Percentiles rank a stretch among this genome's conserved stretches.
Evolutionary conservation across 2,329 filamentous ascomycete species (phyloP).

Genomic region (Amesomyces nigricolor): DNA sequence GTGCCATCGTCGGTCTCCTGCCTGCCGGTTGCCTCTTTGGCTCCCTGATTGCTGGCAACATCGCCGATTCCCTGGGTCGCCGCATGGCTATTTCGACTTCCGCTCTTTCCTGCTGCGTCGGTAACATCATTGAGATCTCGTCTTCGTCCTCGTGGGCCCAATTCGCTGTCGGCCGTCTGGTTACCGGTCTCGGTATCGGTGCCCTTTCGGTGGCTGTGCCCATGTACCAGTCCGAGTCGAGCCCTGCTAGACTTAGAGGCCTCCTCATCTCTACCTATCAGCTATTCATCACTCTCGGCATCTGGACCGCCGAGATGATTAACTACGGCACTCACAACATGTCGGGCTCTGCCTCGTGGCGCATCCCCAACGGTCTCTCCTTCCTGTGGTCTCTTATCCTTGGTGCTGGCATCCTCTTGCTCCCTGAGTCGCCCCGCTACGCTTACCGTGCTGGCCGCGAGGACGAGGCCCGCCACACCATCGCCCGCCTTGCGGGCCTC

Average conservation of each 20-base stretch:
- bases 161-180: conserved; percentile 58
- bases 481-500: conserved; percentile 45
- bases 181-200: conserved; percentile 63
- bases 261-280: conserved; percentile 63
- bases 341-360: conserved; percentile 51
- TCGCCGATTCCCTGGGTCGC: conserved; percentile 61
- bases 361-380: conserved; percentile 54
- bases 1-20: conserved; percentile 58
- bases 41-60: conserved; percentile 52
- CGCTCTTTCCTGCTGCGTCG: conserved; percentile 55
- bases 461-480: conserved; percentile 42
- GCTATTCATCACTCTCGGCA: conserved; percentile 66
- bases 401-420: conserved; percentile 46
- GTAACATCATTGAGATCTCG: conserved; percentile 63
- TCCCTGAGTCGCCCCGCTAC: conserved; percentile 54
- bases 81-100: conserved; percentile 57
- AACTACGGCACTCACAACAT: conserved; percentile 59
- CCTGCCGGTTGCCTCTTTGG: conserved; percentile 57
- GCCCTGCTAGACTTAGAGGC: conserved; percentile 61
- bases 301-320: conserved; percentile 53
- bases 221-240: conserved; percentile 71
- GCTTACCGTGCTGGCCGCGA: conserved; percentile 43
- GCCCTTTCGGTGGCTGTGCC: conserved; percentile 58
- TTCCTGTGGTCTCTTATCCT: conserved; percentile 52
- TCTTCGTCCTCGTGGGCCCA: conserved; percentile 55